Conservation (phyloP, 108 stramenopile genomes). For the Pelagomonas calceolata region DNA sequence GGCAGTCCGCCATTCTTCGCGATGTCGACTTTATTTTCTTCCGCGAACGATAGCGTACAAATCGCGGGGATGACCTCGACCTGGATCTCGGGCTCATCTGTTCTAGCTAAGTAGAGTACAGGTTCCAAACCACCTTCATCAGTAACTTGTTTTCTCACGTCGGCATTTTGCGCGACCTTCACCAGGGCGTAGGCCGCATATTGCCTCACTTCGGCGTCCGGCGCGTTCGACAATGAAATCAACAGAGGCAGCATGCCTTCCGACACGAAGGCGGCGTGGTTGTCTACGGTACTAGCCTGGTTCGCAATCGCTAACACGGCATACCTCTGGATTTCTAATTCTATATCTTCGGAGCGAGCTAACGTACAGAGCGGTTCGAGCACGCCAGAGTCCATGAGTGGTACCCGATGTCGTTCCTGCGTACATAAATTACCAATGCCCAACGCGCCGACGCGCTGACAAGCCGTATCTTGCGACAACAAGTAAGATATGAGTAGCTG, state of each 20-base stretch:
- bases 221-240: slow-evolving; percentile 57
- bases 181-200: slow-evolving; percentile 69
- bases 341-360: slow-evolving; percentile 55
- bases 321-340: slow-evolving; percentile 62
- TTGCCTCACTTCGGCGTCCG: slow-evolving; percentile 56
- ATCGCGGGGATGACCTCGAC: slow-evolving; percentile 61
- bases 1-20: slow-evolving; percentile 57
- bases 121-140: slow-evolving; percentile 68
- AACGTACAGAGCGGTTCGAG: slow-evolving; percentile 66
- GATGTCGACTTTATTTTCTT: slow-evolving; percentile 60
- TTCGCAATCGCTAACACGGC: slow-evolving; percentile 62
- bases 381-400: slow-evolving; percentile 49
- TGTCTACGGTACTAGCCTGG: slow-evolving; percentile 51
- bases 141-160: slow-evolving; percentile 56
- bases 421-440: slow-evolving; percentile 71
- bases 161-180: slow-evolving; percentile 58
- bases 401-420: slow-evolving; percentile 38
- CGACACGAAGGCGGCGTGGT: slow-evolving; percentile 54
- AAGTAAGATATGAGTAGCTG: slow-evolving; percentile 61
- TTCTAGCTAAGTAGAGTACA: slow-evolving; percentile 63
- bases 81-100: slow-evolving; percentile 57
- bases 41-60: slow-evolving; percentile 57
- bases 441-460: slow-evolving; percentile 58
- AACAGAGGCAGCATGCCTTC: slow-evolving; percentile 65
- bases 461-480: slow-evolving; percentile 56